Evolutionary conservation across 108 stramenopile genomes (phyloP).

Genomic region (Nitzschia sp.): DNA sequence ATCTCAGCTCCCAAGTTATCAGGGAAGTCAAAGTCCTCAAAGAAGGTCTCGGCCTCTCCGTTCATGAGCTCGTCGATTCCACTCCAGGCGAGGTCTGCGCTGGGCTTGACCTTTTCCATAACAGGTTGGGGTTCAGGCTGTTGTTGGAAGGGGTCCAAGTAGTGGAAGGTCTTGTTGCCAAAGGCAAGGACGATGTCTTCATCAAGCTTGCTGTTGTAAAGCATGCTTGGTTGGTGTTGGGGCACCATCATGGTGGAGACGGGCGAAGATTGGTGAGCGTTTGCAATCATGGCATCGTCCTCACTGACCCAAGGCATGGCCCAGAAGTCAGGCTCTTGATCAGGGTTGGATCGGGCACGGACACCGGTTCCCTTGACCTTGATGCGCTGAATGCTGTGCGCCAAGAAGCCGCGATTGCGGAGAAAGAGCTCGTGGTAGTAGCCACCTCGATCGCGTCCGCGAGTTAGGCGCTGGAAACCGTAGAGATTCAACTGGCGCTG

Average conservation of each 20-base stretch:
- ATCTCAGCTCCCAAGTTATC: slow-evolving; percentile 15
- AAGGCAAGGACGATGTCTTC: slow-evolving; percentile 29
- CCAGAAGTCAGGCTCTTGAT: slow-evolving; percentile 83
- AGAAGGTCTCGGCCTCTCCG: slow-evolving; percentile 19
- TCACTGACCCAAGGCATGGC: slow-evolving; percentile 57
- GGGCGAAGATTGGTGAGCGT: background rate
- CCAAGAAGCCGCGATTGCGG: slow-evolving; percentile 58
- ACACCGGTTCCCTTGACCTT: slow-evolving; percentile 86
- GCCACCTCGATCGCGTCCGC: slow-evolving; percentile 64
- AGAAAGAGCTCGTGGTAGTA: slow-evolving; percentile 85
- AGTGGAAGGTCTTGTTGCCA: slow-evolving; percentile 36
- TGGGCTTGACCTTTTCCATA: background rate
- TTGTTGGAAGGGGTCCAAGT: slow-evolving; percentile 29
- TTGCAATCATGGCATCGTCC: background rate
- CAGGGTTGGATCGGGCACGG: slow-evolving; percentile 70
- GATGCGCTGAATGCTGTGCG: slow-evolving; percentile 68
- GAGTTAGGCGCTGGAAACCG: slow-evolving; percentile 84
- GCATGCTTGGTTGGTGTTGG: too few species aligned
- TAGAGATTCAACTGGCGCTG: slow-evolving; percentile 94
- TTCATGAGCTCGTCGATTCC: slow-evolving; percentile 8
- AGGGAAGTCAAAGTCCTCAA: slow-evolving; percentile 32
- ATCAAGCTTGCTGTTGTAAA: slow-evolving; percentile 7
- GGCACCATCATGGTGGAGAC: slow-evolving; percentile 3
- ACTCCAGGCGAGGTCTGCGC: background rate
- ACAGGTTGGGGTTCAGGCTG: background rate